phyloP scores from a whole-genome alignment of 179 eudicot genomes.

The Beta macrorhiza region DNA sequence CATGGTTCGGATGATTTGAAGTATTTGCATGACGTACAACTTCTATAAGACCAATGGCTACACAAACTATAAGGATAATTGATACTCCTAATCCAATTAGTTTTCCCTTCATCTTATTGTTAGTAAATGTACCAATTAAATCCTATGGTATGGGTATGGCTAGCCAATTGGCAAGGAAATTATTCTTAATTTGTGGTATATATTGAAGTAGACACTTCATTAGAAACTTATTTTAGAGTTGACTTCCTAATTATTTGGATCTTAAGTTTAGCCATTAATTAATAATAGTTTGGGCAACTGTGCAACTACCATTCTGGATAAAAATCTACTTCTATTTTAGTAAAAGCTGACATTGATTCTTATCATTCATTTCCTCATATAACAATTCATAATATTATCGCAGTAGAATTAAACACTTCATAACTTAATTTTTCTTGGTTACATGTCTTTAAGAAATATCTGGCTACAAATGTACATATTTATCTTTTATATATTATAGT shows the following conservation, averaged over 20 bases:
- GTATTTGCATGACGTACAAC: conserved; percentile 27
- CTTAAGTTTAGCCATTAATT: conserved; percentile 12
- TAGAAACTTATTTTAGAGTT: conserved; percentile 21
- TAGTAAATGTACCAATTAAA: conserved; percentile 8
- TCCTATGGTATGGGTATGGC: neutral
- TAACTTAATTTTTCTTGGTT: no score
- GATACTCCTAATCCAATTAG: conserved; percentile 38
- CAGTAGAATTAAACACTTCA: no score
- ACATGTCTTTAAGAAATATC: no score
- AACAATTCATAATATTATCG: no score
- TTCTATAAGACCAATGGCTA: conserved; percentile 35
- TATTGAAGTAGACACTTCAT: neutral
- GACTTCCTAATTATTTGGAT: conserved; percentile 10
- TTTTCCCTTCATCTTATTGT: conserved; percentile 38
- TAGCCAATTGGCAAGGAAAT: conserved; percentile 18
- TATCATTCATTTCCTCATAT: neutral
- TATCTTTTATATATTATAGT: no score
- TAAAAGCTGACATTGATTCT: neutral
- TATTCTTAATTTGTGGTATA: conserved; percentile 7
- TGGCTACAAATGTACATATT: no score
- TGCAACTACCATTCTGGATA: neutral
- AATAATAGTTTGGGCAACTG: neutral
- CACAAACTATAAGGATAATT: conserved; percentile 34
- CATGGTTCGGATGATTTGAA: neutral
- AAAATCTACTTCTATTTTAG: neutral